phyloP scores from a whole-genome alignment of 2,329 filamentous ascomycete genomes.

The Penicillium sp. region DNA sequence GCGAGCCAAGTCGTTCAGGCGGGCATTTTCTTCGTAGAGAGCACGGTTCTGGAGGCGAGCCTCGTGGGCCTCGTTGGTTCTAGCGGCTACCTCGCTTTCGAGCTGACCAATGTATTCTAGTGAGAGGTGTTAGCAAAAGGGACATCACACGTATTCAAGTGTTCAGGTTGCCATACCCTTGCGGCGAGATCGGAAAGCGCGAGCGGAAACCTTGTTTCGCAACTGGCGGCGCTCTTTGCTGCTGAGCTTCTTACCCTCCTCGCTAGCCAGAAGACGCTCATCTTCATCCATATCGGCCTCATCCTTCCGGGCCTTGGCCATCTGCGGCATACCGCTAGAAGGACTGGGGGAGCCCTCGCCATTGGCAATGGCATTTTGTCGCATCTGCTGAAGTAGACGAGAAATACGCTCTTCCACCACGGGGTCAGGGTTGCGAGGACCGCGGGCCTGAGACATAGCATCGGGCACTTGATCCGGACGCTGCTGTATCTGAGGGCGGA shows the following conservation, averaged over 20 bases:
- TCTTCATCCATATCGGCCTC: slow-evolving; percentile 99
- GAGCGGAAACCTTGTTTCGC: slow-evolving; percentile 98
- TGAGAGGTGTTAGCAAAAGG: slow-evolving; percentile 3
- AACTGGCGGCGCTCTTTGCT: slow-evolving; percentile 95
- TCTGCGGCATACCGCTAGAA: slow-evolving; percentile 56
- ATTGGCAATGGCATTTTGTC: slow-evolving; percentile 64
- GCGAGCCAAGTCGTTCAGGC: slow-evolving; percentile 71
- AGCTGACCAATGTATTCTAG: slow-evolving; percentile 95
- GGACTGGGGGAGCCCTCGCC: slow-evolving; percentile 46
- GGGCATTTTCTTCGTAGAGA: slow-evolving; percentile 80
- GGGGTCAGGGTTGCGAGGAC: slow-evolving; percentile 55
- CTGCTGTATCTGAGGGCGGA: slow-evolving; percentile 54
- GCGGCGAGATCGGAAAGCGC: slow-evolving; percentile 94
- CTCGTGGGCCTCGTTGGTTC: slow-evolving; percentile 78
- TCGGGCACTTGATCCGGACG: slow-evolving; percentile 30
- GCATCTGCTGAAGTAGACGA: slow-evolving; percentile 87
- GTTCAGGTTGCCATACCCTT: slow-evolving; percentile 67
- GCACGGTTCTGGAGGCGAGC: slow-evolving; percentile 77
- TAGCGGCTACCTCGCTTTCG: slow-evolving; percentile 80
- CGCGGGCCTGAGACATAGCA: slow-evolving; percentile 29
- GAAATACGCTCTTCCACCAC: slow-evolving; percentile 90
- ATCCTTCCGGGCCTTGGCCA: slow-evolving; percentile 78
- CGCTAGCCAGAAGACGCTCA: slow-evolving; percentile 86
- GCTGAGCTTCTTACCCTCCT: slow-evolving; percentile 98
- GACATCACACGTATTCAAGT: not conserved